Percentiles rank a stretch among this genome's conserved stretches.
These are phyloP conservation scores for Colletotrichum plurivorum DNA, from an alignment of 2,329 filamentous ascomycete genomes.

Conservation along the genomic window DNA sequence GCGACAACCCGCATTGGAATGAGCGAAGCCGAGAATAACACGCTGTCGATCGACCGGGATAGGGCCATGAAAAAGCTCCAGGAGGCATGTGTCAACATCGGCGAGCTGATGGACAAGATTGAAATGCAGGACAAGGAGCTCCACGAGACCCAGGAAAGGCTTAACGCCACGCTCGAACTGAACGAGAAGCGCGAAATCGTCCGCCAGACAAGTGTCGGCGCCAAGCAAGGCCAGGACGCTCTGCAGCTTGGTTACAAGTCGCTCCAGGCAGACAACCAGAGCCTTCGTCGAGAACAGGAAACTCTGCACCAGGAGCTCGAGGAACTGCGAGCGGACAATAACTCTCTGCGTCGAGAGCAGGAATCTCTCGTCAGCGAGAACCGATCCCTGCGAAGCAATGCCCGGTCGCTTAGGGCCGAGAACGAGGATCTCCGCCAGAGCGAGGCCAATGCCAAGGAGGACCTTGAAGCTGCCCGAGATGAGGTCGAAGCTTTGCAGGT, in stretches of 20 bases:
- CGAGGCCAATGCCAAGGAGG: conserved; percentile 56
- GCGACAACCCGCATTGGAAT: conserved; percentile 73
- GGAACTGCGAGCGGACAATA: conserved; percentile 58
- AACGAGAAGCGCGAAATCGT: conserved; percentile 42
- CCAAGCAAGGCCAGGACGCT: conserved; percentile 54
- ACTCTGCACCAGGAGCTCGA: conserved; percentile 56
- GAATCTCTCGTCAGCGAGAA: conserved; percentile 61
- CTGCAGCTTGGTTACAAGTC: conserved; percentile 58
- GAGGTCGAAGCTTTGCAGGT: conserved; percentile 57
- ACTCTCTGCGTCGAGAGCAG: conserved; percentile 57
- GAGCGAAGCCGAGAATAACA: conserved; percentile 74
- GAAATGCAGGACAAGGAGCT: conserved; percentile 58
- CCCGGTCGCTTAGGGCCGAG: conserved; percentile 57
- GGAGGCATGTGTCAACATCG: conserved; percentile 72
- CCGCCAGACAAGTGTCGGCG: conserved; percentile 56
- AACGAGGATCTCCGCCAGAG: conserved; percentile 60
- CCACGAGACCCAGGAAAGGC: conserved; percentile 57
- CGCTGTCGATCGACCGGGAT: conserved; percentile 75
- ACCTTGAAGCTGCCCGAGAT: conserved; percentile 57
- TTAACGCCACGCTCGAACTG: conserved; percentile 53
- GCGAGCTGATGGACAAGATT: conserved; percentile 61
- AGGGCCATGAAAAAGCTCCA: conserved; percentile 74
- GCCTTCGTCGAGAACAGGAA: conserved; percentile 52
- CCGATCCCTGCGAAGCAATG: conserved; percentile 58
- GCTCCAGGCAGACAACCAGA: conserved; percentile 58